phyloP scores from a whole-genome alignment of 2,329 filamentous ascomycete genomes.

The Drechslera avenae region DNA sequence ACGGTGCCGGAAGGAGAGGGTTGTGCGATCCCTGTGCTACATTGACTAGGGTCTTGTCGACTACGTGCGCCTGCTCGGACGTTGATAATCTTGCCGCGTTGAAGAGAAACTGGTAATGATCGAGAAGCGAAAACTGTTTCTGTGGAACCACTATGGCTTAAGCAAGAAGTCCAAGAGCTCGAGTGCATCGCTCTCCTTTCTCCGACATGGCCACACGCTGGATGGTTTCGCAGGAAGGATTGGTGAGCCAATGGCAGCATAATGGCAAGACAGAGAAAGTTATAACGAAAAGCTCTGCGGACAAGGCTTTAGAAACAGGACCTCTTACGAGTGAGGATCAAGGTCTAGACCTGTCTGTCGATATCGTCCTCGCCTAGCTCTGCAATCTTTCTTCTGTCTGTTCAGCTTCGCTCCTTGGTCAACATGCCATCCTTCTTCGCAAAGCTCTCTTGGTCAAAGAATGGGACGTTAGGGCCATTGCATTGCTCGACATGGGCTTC shows the following conservation, averaged over 20 bases:
- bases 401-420: constrained; percentile 19
- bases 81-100: constrained; percentile 18
- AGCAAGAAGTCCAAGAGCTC: constrained; percentile 9
- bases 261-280: constrained; percentile 5
- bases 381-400: constrained; percentile 11
- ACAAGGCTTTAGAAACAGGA: constrained; percentile 33
- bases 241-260: constrained; percentile 20
- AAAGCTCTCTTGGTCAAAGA: constrained; percentile 27
- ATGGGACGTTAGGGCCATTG: constrained; percentile 17
- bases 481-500: constrained; percentile 3
- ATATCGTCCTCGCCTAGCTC: constrained; percentile 19
- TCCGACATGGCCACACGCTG: constrained; percentile 16
- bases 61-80: constrained; percentile 15
- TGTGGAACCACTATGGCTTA: constrained; percentile 22
- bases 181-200: constrained; percentile 17
- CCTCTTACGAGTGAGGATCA: constrained; percentile 50
- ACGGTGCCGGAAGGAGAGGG: constrained; percentile 19
- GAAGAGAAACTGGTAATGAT: constrained; percentile 7
- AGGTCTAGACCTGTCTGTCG: constrained; percentile 49
- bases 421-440: constrained; percentile 13
- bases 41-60: constrained; percentile 34
- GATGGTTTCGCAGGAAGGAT: constrained; percentile 11
- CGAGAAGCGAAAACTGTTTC: constrained; percentile 16
- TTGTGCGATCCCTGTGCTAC: constrained; percentile 27
- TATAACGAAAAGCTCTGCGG: constrained; percentile 12